A percentile compares a stretch with the other conserved stretches of the same genome.
Evolutionary conservation across 192 early-diverging fungal genomes (phyloP).

Genomic region (Podila epigama): DNA sequence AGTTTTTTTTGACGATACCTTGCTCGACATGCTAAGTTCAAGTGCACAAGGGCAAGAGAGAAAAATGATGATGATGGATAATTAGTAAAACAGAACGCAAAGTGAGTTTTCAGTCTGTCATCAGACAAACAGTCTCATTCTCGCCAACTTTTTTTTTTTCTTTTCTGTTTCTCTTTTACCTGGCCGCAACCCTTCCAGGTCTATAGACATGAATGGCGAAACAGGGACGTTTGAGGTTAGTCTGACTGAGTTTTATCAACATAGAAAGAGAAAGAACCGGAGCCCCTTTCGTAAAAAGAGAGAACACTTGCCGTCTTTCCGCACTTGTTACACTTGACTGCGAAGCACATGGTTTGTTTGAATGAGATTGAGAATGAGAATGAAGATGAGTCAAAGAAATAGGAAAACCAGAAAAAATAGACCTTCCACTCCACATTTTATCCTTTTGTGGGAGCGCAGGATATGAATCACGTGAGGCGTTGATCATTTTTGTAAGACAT

Average conservation of each 20-base stretch:
- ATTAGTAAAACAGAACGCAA: background rate
- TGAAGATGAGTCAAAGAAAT: background rate
- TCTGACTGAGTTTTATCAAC: background rate
- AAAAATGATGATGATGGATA: background rate
- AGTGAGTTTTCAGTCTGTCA: too few species aligned
- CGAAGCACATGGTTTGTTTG: conserved; percentile 24
- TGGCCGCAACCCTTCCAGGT: conserved; percentile 43
- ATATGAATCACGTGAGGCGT: too few species aligned
- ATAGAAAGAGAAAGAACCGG: background rate
- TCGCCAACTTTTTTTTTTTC: too few species aligned
- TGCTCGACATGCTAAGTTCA: conserved; percentile 25
- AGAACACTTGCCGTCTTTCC: conserved; percentile 24
- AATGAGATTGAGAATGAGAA: background rate
- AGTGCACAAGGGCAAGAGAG: background rate
- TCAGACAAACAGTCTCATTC: background rate
- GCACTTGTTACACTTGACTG: conserved; percentile 42
- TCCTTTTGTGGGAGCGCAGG: too few species aligned
- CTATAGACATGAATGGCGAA: background rate
- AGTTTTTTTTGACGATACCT: conserved; percentile 6
- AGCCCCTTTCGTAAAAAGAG: too few species aligned
- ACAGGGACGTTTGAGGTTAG: background rate
- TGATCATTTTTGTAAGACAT: too few species aligned
- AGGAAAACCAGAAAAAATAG: background rate
- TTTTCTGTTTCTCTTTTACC: background rate
- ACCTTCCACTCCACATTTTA: too few species aligned